These are phyloP conservation scores for Hylodesmum podocarpum DNA, from an alignment of 306 rosid genomes.

Conservation along the genomic window DNA sequence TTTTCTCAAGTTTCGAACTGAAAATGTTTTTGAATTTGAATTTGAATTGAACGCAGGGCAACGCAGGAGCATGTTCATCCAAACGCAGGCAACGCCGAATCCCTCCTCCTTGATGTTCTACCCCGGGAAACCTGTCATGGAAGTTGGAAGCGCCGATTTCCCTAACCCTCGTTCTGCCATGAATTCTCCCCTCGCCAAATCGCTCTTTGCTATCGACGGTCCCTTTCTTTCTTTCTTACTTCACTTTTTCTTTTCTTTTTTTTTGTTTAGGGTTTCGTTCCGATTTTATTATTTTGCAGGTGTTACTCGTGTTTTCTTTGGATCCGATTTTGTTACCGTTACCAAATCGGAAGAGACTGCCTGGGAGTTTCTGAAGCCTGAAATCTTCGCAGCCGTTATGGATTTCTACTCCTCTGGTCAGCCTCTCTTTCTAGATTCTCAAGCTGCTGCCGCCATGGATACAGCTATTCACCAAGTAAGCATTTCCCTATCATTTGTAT, in stretches of 20 bases:
- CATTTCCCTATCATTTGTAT: not conserved
- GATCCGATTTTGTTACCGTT: constrained; percentile 93
- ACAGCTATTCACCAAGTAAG: constrained; percentile 80
- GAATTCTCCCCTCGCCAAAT: constrained; percentile 86
- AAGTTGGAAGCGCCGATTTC: constrained; percentile 92
- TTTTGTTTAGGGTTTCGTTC: not conserved
- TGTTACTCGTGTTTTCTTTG: constrained; percentile 54
- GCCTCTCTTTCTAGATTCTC: constrained; percentile 79
- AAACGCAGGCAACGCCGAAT: constrained; percentile 41
- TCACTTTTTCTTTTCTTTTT: not conserved
- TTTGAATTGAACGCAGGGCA: not conserved
- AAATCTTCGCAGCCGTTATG: constrained; percentile 90
- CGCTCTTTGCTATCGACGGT: constrained; percentile 79
- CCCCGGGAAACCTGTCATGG: constrained; percentile 60
- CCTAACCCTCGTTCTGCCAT: constrained; percentile 84
- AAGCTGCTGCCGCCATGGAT: constrained; percentile 80
- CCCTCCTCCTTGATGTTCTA: constrained; percentile 41
- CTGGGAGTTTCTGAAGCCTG: constrained; percentile 92
- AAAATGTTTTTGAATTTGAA: not conserved
- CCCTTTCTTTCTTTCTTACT: not conserved
- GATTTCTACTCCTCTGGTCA: constrained; percentile 92
- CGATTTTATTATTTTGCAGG: not conserved
- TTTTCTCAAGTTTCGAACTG: not conserved
- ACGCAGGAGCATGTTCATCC: constrained; percentile 39
- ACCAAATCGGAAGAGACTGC: constrained; percentile 80